Percentiles rank a stretch among this genome's conserved stretches.
These are phyloP conservation scores for Helotiales sp. DNA, from an alignment of 2,329 filamentous ascomycete species.

Conservation along the genomic window DNA sequence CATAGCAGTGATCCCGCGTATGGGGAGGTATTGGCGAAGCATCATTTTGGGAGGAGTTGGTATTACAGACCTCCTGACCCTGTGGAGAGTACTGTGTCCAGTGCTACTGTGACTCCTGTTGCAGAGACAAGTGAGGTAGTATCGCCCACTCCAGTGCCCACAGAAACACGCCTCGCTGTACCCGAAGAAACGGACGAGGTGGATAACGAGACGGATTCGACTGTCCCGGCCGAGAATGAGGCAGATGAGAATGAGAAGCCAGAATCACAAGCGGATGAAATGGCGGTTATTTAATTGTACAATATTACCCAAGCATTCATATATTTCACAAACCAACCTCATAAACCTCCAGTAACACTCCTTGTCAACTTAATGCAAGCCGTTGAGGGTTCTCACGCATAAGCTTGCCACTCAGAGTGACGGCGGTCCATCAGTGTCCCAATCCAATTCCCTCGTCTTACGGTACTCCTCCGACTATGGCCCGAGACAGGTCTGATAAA, in stretches of 20 bases:
- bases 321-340: not conserved
- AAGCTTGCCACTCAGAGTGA: not conserved
- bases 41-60: slow-evolving; percentile 12
- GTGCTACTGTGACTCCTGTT: not conserved
- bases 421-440: not conserved
- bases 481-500: not conserved
- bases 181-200: no score
- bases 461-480: no score
- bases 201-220: not conserved
- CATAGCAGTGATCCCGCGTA: not conserved
- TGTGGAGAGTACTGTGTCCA: not conserved
- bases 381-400: not conserved
- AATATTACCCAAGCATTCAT: not conserved
- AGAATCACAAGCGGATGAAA: not conserved
- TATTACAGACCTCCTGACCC: not conserved
- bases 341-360: not conserved
- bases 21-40: not conserved
- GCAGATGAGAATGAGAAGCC: not conserved
- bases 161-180: no score
- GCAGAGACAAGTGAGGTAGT: not conserved
- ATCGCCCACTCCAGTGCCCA: not conserved
- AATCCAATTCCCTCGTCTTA: not conserved
- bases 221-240: not conserved
- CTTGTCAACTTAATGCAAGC: not conserved
- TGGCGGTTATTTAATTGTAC: not conserved